Evolutionary conservation across 768 basidiomycete species (phyloP), one percentile per base, ranked within the genome.

Genomic region (Kwoniella newhampshirensis): DNA sequence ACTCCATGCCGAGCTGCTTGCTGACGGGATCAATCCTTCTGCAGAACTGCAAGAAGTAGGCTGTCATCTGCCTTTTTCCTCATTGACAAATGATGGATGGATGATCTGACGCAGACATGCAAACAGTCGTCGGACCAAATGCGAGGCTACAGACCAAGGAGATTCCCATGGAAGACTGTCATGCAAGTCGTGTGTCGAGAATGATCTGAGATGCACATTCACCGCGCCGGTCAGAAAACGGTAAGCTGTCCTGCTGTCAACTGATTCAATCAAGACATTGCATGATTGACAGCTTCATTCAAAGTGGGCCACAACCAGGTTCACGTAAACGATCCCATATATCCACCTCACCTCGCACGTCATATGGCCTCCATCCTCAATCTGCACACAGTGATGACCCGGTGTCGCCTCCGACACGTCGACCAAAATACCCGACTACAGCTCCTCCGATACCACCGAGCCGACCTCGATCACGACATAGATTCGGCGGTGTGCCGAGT

Each of bases 231-330:
- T 53, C 12, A 35, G 45, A n/a, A 59, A 54, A 51, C 25, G 58
- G 58, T 59, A 18, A 50, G 43, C 43, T 23, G 4, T 26, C 4
- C 3, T 26, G 3, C 26, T 46, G 2, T n/a, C 23, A 15, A n/a
- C 5, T 32, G n/a, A 20, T 21, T 9, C 5, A 17, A 2, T n/a
- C 18, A 8, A 17, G 1, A n/a, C 20, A 28, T 17, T 20, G 35
- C 45, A 35, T 17, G 18, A n/a, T 15, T 7, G 5, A 5, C 20
- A 28, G n/a, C n/a, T 13, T n/a, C 25, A 2, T 13, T 30, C 17
- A 20, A 23, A 55, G 54, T n/a, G 54, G 54, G 8, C 54, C 54
- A 21, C 54, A 55, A 55, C 43, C 54, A n/a, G 54, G 54, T 25
- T 27, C 28, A 7, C 35, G 54, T 20, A 40, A 55, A 28, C 23